phyloP scores from a whole-genome alignment of 441 rosid genomes.

The Sinapis alba region DNA sequence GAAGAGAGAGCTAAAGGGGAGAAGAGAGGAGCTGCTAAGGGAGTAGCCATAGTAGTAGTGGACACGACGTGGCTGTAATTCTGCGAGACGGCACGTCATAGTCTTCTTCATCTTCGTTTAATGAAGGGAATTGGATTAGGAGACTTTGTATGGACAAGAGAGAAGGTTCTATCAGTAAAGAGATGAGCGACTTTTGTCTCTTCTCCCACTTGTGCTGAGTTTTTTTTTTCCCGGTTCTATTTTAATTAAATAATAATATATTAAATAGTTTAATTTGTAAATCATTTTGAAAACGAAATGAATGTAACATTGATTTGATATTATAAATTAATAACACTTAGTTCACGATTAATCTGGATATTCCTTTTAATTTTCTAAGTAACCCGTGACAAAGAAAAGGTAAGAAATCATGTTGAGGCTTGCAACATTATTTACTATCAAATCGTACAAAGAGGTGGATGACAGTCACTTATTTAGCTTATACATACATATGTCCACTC shows the following conservation, averaged over 20 bases:
- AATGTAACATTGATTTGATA: too few relatives aligned
- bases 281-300: too few relatives aligned
- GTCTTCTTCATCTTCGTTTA: constrained; percentile 18
- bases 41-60: constrained; percentile 53
- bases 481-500: neutral
- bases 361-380: too few relatives aligned
- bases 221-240: neutral
- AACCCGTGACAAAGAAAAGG: neutral
- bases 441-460: neutral
- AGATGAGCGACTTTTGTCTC: constrained; percentile 25
- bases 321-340: too few relatives aligned
- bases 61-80: constrained; percentile 31
- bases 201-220: constrained; percentile 1
- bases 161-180: constrained; percentile 4
- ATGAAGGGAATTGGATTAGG: constrained; percentile 33
- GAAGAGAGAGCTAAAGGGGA: constrained; percentile 35
- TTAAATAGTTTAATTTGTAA: too few relatives aligned
- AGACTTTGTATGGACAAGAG: constrained; percentile 38
- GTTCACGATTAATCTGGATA: too few relatives aligned
- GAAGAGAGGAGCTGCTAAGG: constrained; percentile 36
- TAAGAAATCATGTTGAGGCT: neutral
- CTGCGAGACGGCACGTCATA: constrained; percentile 29
- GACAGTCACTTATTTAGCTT: neutral
- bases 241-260: too few relatives aligned
- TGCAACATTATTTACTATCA: neutral